Percentiles rank a stretch among this genome's conserved stretches.
phyloP scores from a whole-genome alignment of 2,329 filamentous ascomycete genomes.

The Apiospora phragmitis region DNA sequence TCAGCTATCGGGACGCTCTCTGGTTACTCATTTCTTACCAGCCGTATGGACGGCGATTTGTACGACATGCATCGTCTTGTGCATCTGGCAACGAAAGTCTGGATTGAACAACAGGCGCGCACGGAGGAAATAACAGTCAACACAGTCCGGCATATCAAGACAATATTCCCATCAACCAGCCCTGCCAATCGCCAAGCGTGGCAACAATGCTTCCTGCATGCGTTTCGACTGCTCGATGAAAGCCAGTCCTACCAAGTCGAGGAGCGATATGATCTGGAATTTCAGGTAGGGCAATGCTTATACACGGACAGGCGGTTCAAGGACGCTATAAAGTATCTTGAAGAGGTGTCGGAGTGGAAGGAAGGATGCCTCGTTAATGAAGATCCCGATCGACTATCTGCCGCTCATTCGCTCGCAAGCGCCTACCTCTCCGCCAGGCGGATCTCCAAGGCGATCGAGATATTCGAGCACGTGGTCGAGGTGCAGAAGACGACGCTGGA shows the following conservation, averaged over 20 bases:
- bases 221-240: slow-evolving; percentile 22
- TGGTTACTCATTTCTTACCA: slow-evolving; percentile 34
- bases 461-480: slow-evolving; percentile 14
- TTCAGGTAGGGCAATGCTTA: slow-evolving; percentile 23
- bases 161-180: slow-evolving; percentile 13
- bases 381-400: not conserved
- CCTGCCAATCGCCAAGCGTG: slow-evolving; percentile 20
- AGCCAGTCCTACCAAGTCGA: slow-evolving; percentile 16
- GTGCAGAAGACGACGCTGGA: not conserved
- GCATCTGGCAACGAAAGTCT: slow-evolving; percentile 32
- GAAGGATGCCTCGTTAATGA: not conserved
- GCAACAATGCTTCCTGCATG: slow-evolving; percentile 30
- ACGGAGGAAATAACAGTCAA: slow-evolving; percentile 6
- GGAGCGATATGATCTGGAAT: slow-evolving; percentile 22
- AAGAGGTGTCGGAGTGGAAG: slow-evolving; percentile 2
- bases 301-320: slow-evolving; percentile 21
- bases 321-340: slow-evolving; percentile 16
- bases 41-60: slow-evolving; percentile 21
- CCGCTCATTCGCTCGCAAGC: not conserved
- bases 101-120: slow-evolving; percentile 23
- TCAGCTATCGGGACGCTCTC: slow-evolving; percentile 33
- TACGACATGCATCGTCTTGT: slow-evolving; percentile 41
- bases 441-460: slow-evolving; percentile 16
- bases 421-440: not conserved
- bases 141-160: slow-evolving; percentile 8